Evolutionary conservation across 2,329 filamentous ascomycete species (phyloP), one percentile per base, ranked within the genome.

Genomic region (Ophiostoma ulmi): DNA sequence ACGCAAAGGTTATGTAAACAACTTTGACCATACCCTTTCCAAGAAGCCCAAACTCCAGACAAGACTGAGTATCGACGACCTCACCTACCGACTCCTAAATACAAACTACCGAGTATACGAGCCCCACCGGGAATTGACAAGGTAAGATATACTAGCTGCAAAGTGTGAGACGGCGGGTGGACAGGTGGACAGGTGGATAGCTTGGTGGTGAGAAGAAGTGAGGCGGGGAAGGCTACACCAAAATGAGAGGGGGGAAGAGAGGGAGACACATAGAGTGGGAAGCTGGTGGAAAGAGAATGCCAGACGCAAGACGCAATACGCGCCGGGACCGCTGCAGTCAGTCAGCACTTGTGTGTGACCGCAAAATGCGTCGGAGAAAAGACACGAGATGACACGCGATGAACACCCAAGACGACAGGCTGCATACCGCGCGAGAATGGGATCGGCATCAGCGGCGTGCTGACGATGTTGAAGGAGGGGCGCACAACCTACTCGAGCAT

Each of bases 331-430:
- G 44, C 44, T 48, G 44, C 44, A 48, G 44, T 48, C 44, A 20
- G 44, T 48, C 44, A 48, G 44, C 44, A 48, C 44, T 48, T 48
- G 44, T n/a, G 44, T 48, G 44, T 48, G 44, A 48, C 44, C 44
- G 44, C 44, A 48, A 48, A 48, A 20, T 6, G 44, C 44, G n/a
- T 48, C 44, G 44, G 44, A 48, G 44, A 48, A 48, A 48, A 48
- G 17, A 48, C 5, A 20, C 13, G n/a, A 5, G 52, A 26, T 26
- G 22, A 58, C 52, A 58, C 52, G n/a, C 31, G 52, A 58, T 58
- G 52, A 58, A 58, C 52, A 8, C 13, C 52, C 22, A 58, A 26
- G 52, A 14, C 11, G 11, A 26, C 8, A 13, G 13, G 52, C 52
- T 48, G 52, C 52, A 58, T 58, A 26, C 52, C 52, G 52, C n/a